These are phyloP conservation scores for Hypoxylon rickii DNA, from an alignment of 495 filamentous ascomycete species.

Conservation along the genomic window DNA sequence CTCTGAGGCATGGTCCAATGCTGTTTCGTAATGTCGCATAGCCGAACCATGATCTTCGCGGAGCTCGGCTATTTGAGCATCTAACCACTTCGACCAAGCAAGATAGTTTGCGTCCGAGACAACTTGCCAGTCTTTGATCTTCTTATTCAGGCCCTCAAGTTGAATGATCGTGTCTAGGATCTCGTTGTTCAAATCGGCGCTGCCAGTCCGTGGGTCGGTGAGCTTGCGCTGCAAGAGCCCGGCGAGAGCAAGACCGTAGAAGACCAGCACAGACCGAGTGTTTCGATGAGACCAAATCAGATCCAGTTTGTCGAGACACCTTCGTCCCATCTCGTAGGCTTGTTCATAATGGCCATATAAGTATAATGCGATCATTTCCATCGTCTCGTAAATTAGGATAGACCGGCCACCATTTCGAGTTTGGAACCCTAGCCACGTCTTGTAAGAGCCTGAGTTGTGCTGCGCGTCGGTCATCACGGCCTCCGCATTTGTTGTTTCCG, in stretches of 20 bases:
- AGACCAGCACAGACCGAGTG: constrained; percentile 65
- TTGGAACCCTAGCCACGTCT: constrained; percentile 55
- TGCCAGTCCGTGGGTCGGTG: constrained; percentile 53
- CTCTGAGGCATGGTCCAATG: constrained; percentile 78
- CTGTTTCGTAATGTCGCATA: constrained; percentile 71
- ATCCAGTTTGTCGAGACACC: constrained; percentile 60
- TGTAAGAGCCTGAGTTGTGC: constrained; percentile 68
- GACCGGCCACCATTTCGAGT: constrained; percentile 56
- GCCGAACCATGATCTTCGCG: constrained; percentile 63
- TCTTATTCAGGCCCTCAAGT: constrained; percentile 58
- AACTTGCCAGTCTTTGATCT: constrained; percentile 69
- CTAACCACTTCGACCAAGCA: constrained; percentile 73
- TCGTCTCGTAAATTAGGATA: constrained; percentile 71
- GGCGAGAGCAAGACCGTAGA: constrained; percentile 70
- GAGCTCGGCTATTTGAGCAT: constrained; percentile 73
- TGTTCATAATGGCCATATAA: constrained; percentile 74
- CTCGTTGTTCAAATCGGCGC: constrained; percentile 55
- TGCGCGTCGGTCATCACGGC: constrained; percentile 72
- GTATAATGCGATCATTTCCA: constrained; percentile 73
- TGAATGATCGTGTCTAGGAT: constrained; percentile 59
- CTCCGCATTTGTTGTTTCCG: constrained; percentile 57
- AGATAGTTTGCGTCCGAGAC: constrained; percentile 80
- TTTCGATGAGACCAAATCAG: constrained; percentile 76
- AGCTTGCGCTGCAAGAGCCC: constrained; percentile 65
- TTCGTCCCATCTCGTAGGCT: constrained; percentile 68